These are phyloP conservation scores for Suhomyces bokatorum DNA, from an alignment of 1,139 yeast genomes.

Conservation along the genomic window DNA sequence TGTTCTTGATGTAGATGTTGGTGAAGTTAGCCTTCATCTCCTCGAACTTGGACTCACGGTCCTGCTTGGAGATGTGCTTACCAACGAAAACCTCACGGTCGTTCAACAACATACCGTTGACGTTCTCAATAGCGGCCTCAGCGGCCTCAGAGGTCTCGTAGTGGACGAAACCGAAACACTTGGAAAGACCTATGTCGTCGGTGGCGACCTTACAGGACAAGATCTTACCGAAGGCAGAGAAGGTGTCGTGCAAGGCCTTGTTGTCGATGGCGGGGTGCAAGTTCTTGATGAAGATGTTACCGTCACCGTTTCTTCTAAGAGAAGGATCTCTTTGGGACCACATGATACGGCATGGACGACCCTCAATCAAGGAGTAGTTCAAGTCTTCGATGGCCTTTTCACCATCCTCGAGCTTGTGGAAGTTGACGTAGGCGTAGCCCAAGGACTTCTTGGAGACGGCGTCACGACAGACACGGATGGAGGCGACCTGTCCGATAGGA, in stretches of 20 bases:
- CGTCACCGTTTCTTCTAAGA: conserved; percentile 92
- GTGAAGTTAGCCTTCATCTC: conserved; percentile 93
- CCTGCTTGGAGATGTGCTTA: conserved; percentile 89
- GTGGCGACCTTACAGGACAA: conserved; percentile 97
- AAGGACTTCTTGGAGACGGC: conserved; percentile 95
- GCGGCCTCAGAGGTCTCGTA: conserved; percentile 94
- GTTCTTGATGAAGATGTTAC: conserved; percentile 97
- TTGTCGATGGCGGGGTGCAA: conserved; percentile 97
- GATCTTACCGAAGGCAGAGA: conserved; percentile 94
- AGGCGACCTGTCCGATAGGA: conserved; percentile 92
- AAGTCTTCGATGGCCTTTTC: conserved; percentile 93
- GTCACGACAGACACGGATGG: conserved; percentile 98
- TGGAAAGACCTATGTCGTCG: conserved; percentile 88
- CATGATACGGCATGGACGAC: conserved; percentile 98
- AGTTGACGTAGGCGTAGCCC: conserved; percentile 98
- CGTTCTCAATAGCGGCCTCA: conserved; percentile 91
- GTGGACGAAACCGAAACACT: conserved; percentile 98
- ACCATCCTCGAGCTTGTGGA: conserved; percentile 86
- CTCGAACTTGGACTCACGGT: conserved; percentile 93
- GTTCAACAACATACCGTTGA: conserved; percentile 97
- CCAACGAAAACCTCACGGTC: conserved; percentile 97
- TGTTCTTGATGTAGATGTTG: conserved; percentile 91
- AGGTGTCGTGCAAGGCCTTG: conserved; percentile 98
- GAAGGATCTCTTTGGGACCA: conserved; percentile 99
- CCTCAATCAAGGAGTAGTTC: conserved; percentile 92